These are phyloP conservation scores for Fusarium musae DNA, from an alignment of 2,329 filamentous ascomycete genomes.

Conservation along the genomic window DNA sequence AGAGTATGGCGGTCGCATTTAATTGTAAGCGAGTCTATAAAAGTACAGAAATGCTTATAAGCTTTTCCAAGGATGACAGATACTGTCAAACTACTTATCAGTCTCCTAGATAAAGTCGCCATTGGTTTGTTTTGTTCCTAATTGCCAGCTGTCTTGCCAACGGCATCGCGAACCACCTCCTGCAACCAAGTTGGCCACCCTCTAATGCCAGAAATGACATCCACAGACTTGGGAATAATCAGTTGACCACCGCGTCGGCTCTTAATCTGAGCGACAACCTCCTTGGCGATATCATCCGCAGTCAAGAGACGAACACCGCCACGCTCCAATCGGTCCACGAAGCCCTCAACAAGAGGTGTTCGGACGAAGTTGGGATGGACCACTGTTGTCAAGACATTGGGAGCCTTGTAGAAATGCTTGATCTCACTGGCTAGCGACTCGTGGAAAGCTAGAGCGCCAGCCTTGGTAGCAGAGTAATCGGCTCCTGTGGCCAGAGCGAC, in stretches of 20 bases:
- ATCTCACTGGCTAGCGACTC: slow-evolving; percentile 70
- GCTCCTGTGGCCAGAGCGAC: slow-evolving; percentile 68
- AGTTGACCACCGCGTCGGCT: slow-evolving; percentile 58
- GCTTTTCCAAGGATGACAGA: not conserved
- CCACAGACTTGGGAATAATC: slow-evolving; percentile 52
- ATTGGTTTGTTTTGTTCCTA: not conserved
- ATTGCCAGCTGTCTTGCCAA: slow-evolving; percentile 28
- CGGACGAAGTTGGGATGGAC: slow-evolving; percentile 68
- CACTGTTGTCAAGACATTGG: slow-evolving; percentile 70
- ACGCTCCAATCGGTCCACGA: slow-evolving; percentile 43
- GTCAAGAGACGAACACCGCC: slow-evolving; percentile 47
- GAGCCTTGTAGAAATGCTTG: slow-evolving; percentile 67
- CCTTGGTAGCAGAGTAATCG: slow-evolving; percentile 74
- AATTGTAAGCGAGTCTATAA: not conserved
- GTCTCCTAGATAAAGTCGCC: too few relatives aligned
- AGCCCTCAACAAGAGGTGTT: slow-evolving; percentile 57
- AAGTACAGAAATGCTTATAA: not conserved
- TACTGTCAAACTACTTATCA: not conserved
- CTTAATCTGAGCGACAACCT: slow-evolving; percentile 58
- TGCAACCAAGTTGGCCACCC: slow-evolving; percentile 55
- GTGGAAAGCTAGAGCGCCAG: slow-evolving; percentile 73
- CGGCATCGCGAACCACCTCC: slow-evolving; percentile 47
- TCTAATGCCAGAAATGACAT: slow-evolving; percentile 49
- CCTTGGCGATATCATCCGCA: slow-evolving; percentile 52
- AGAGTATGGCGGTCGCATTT: not conserved